A percentile compares a stretch with the other conserved stretches of the same genome.
Conservation (phyloP, 2,329 filamentous ascomycete genomes). For the Neonectria faginata region DNA sequence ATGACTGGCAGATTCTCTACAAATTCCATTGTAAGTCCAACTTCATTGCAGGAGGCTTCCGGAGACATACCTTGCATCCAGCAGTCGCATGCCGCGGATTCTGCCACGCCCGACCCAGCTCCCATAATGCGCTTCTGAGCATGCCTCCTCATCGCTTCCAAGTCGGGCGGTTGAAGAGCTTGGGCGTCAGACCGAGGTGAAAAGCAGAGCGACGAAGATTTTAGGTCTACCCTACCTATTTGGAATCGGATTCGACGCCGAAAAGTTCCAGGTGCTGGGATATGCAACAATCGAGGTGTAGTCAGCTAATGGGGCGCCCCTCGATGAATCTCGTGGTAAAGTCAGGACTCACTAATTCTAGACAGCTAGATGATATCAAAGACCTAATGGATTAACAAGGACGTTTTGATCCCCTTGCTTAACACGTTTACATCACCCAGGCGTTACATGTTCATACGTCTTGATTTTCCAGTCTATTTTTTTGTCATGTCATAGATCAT, state of each 20-base stretch:
- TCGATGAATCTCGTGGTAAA: conserved; percentile 2
- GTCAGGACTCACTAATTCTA: not conserved
- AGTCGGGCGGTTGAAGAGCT: conserved; percentile 19
- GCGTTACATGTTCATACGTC: not conserved
- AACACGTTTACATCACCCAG: not conserved
- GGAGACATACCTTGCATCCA: conserved; percentile 39
- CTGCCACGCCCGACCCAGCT: conserved; percentile 48
- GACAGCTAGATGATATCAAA: not conserved
- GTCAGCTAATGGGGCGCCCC: conserved; percentile 17
- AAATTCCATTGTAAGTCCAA: conserved; percentile 29
- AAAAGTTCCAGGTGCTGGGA: conserved; percentile 14
- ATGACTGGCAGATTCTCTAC: conserved; percentile 26
- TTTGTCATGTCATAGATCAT: conserved; percentile 32
- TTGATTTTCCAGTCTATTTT: conserved; percentile 13
- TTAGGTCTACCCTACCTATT: conserved; percentile 7
- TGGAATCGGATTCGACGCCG: not conserved
- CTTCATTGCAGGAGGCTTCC: not conserved
- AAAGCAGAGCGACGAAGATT: conserved; percentile 3
- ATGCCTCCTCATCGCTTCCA: conserved; percentile 52
- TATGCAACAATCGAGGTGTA: conserved; percentile 27
- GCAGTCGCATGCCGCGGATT: conserved; percentile 39
- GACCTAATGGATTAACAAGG: no score
- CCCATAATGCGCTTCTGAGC: conserved; percentile 50
- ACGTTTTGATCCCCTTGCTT: not conserved
- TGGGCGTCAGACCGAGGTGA: not conserved